Conservation (phyloP, 805 yeast genomes). For the Candida koratica region DNA sequence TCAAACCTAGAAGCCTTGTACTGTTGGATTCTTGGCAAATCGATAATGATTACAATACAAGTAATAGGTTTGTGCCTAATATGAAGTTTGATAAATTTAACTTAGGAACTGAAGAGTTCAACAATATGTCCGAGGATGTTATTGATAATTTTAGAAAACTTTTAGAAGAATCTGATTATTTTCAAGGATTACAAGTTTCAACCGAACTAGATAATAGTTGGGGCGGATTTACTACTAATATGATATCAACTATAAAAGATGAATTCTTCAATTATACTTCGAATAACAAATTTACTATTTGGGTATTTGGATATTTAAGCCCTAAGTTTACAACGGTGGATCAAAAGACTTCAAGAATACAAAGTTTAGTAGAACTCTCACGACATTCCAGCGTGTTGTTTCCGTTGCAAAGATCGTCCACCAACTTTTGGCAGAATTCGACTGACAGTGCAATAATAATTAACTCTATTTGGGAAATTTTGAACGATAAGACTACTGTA, state of each 20-base stretch:
- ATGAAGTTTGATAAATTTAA: constrained; percentile 45
- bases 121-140: constrained; percentile 25
- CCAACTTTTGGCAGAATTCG: constrained; percentile 24
- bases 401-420: constrained; percentile 37
- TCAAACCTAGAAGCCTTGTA: constrained; percentile 56
- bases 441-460: constrained; percentile 20
- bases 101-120: constrained; percentile 61
- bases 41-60: constrained; percentile 11
- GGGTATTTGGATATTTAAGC: constrained; percentile 29
- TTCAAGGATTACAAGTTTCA: constrained; percentile 66
- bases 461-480: constrained; percentile 37
- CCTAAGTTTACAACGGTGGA: constrained; percentile 3
- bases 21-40: constrained; percentile 59
- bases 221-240: constrained; percentile 67
- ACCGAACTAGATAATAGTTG: constrained; percentile 77
- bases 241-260: constrained; percentile 58
- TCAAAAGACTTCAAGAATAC: constrained; percentile 38
- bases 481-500: constrained; percentile 26
- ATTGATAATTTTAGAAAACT: constrained; percentile 56
- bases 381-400: constrained; percentile 51
- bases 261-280: constrained; percentile 51
- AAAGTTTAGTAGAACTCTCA: constrained; percentile 42
- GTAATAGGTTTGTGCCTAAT: constrained; percentile 28
- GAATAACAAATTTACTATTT: constrained; percentile 31
- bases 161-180: constrained; percentile 71